Conservation (phyloP, 1,284 basidiomycete genomes). For the Phylloporus sp. region DNA sequence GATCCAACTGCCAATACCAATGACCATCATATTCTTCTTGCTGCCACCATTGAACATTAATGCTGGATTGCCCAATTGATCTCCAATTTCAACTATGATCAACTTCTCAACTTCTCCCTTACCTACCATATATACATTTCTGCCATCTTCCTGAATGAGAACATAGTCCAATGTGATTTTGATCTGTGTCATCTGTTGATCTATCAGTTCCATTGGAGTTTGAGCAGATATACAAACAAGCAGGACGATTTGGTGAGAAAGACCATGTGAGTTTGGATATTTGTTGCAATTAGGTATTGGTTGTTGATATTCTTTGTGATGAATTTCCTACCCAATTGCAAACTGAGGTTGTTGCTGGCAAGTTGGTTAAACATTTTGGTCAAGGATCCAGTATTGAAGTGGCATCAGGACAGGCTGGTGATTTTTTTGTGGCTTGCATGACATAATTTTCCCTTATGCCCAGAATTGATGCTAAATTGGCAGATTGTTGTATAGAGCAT, state of each 20-base stretch:
- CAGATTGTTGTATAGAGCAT: conserved; percentile 59
- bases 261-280: conserved; percentile 84
- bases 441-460: neutral
- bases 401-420: conserved; percentile 71
- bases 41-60: conserved; percentile 88
- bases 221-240: conserved; percentile 54
- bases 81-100: conserved; percentile 80
- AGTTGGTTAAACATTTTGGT: conserved; percentile 80
- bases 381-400: conserved; percentile 67
- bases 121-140: conserved; percentile 84
- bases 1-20: conserved; percentile 20
- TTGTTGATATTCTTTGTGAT: conserved; percentile 84
- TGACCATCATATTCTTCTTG: conserved; percentile 63
- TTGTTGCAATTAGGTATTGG: conserved; percentile 88
- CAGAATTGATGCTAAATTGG: conserved; percentile 18
- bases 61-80: conserved; percentile 90
- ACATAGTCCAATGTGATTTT: no score
- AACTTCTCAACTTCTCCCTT: conserved; percentile 85
- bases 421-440: conserved; percentile 32
- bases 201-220: conserved; percentile 85
- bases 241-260: conserved; percentile 70
- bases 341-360: conserved; percentile 70
- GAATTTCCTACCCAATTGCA: conserved; percentile 83
- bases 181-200: conserved; percentile 82
- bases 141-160: no score